phyloP scores from a whole-genome alignment of 2,329 filamentous ascomycete genomes.

The Sporothrix globosa region DNA sequence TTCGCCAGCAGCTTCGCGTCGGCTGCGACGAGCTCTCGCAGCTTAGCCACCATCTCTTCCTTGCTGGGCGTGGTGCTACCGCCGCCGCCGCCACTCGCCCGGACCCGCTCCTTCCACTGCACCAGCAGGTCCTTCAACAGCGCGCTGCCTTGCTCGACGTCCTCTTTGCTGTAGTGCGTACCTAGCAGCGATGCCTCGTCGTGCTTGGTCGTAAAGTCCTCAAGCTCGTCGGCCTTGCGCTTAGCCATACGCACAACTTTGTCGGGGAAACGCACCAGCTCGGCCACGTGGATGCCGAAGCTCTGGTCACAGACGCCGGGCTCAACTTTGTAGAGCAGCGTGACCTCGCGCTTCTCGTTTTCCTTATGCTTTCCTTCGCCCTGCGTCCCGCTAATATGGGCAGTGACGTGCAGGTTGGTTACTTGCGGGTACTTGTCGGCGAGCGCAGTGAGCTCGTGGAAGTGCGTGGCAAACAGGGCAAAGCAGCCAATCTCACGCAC shows the following conservation, averaged over 20 bases:
- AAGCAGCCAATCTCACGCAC: constrained; percentile 93
- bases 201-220: constrained; percentile 87
- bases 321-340: constrained; percentile 93
- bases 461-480: constrained; percentile 95
- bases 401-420: constrained; percentile 91
- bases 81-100: constrained; percentile 42
- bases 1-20: constrained; percentile 68
- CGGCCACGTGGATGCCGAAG: constrained; percentile 97
- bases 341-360: constrained; percentile 76
- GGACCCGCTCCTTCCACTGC: constrained; percentile 80
- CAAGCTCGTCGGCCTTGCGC: constrained; percentile 94
- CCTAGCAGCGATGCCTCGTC: constrained; percentile 55
- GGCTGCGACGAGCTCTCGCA: constrained; percentile 76
- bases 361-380: constrained; percentile 40
- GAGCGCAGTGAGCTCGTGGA: constrained; percentile 93
- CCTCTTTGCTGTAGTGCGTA: constrained; percentile 72
- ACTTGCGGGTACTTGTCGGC: constrained; percentile 86
- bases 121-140: constrained; percentile 81
- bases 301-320: constrained; percentile 95
- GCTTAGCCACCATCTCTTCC: constrained; percentile 74
- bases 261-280: constrained; percentile 91
- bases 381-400: constrained; percentile 70
- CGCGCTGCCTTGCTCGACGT: constrained; percentile 85
- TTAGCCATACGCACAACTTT: constrained; percentile 99
- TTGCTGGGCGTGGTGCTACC: constrained; percentile 62